Conservation (phyloP, 2,329 filamentous ascomycete species). For the Graphium sp. region DNA sequence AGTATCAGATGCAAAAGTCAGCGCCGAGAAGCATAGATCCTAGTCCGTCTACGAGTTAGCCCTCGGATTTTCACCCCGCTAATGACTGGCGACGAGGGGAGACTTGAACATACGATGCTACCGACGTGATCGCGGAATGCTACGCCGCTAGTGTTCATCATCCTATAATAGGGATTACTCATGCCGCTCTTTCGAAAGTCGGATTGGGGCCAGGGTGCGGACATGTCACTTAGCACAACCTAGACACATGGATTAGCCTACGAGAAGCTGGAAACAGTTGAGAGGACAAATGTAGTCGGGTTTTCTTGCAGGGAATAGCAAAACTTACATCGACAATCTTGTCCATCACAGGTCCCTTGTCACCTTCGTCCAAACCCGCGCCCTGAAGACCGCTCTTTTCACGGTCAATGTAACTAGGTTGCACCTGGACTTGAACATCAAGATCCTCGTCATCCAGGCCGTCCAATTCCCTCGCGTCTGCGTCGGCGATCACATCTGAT, state of each 20-base stretch:
- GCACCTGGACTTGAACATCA: too few relatives aligned
- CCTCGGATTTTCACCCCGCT: not conserved
- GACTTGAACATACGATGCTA: slow-evolving; percentile 72
- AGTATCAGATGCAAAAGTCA: slow-evolving; percentile 74
- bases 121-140: slow-evolving; percentile 74
- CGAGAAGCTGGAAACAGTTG: too few relatives aligned
- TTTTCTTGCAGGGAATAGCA: not conserved
- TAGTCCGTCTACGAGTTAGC: slow-evolving; percentile 16
- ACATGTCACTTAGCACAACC: slow-evolving; percentile 98
- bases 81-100: not conserved
- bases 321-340: slow-evolving; percentile 47
- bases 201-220: slow-evolving; percentile 78
- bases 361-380: slow-evolving; percentile 7
- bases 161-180: slow-evolving; percentile 92
- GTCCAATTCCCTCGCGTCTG: slow-evolving; percentile 9
- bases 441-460: slow-evolving; percentile 4
- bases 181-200: slow-evolving; percentile 74
- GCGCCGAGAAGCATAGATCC: slow-evolving; percentile 73
- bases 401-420: too few relatives aligned
- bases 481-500: slow-evolving; percentile 2
- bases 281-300: too few relatives aligned
- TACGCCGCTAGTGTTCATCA: slow-evolving; percentile 97
- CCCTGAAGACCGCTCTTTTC: slow-evolving; percentile 2
- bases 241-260: slow-evolving; percentile 12
- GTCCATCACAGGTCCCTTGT: slow-evolving; percentile 11